Conservation (phyloP, 179 eudicot genomes). For the Beta lomatogona region DNA sequence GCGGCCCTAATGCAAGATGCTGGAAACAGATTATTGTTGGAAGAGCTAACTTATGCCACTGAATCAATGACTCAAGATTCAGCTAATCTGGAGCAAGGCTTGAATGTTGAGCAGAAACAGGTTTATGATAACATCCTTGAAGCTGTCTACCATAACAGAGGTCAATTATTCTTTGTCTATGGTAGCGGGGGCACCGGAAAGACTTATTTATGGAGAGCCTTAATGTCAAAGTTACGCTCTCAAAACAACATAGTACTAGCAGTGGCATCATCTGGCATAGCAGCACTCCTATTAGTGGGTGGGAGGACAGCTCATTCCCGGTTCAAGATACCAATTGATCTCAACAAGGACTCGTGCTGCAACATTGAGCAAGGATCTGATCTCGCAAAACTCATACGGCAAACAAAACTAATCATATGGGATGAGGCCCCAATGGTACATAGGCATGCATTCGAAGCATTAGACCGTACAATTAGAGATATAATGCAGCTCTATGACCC, state of each 20-base stretch:
- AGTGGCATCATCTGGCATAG: conserved; percentile 14
- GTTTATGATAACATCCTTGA: no score
- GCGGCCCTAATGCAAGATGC: no score
- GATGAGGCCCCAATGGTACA: conserved; percentile 22
- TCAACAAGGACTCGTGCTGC: conserved; percentile 5
- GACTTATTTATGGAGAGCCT: conserved; percentile 4
- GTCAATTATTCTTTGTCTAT: neutral
- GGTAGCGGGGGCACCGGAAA: neutral
- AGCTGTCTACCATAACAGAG: no score
- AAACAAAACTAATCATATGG: conserved; percentile 6
- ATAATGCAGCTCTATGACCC: neutral
- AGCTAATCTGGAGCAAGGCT: no score
- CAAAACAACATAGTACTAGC: neutral
- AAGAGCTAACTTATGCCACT: no score
- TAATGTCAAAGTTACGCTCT: neutral
- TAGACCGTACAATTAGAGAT: neutral
- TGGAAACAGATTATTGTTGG: no score
- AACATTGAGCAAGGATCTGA: neutral
- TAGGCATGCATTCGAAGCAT: neutral
- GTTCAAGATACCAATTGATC: neutral
- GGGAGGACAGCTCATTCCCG: conserved; percentile 9
- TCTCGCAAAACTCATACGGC: neutral
- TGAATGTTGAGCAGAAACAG: no score
- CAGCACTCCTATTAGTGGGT: neutral
- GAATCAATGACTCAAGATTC: no score